Percentiles rank a stretch among this genome's conserved stretches.
Evolutionary conservation across 306 rosid genomes (phyloP).

Genomic region (Senna siamea): DNA sequence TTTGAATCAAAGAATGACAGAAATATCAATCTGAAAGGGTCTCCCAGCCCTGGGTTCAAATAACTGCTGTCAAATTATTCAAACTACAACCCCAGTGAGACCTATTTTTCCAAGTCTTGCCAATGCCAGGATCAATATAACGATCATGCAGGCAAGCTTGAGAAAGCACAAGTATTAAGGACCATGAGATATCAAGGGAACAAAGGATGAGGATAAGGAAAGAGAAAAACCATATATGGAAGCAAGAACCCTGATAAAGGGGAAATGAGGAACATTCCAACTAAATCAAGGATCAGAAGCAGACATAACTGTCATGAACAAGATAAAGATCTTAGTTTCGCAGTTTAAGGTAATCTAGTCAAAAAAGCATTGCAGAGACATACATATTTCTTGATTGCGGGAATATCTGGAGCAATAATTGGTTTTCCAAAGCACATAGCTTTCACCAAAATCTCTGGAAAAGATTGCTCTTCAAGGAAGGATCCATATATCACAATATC

Average conservation of each 20-base stretch:
- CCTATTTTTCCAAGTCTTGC: neutral
- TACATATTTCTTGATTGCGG: slow-evolving; percentile 84
- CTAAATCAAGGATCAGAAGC: neutral
- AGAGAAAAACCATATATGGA: neutral
- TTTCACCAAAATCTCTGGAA: slow-evolving; percentile 80
- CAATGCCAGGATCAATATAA: neutral
- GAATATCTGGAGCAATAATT: slow-evolving; percentile 81
- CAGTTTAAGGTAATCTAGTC: neutral
- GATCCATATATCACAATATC: slow-evolving; percentile 91
- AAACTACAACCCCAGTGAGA: neutral
- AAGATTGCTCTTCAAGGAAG: slow-evolving; percentile 76
- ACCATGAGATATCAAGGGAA: neutral
- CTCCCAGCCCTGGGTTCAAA: neutral
- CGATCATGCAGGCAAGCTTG: neutral
- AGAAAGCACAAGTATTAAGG: neutral
- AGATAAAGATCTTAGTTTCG: neutral
- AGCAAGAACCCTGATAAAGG: neutral
- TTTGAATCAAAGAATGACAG: slow-evolving; percentile 17
- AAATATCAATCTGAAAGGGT: slow-evolving; percentile 16
- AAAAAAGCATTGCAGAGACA: slow-evolving; percentile 40
- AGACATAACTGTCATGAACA: neutral
- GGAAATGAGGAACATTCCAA: neutral
- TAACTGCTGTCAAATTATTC: neutral
- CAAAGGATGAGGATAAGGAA: neutral
- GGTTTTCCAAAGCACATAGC: slow-evolving; percentile 95